A percentile compares a stretch with the other conserved stretches of the same genome.
phyloP scores from a whole-genome alignment of 768 basidiomycete species.

The Suillus discolor region DNA sequence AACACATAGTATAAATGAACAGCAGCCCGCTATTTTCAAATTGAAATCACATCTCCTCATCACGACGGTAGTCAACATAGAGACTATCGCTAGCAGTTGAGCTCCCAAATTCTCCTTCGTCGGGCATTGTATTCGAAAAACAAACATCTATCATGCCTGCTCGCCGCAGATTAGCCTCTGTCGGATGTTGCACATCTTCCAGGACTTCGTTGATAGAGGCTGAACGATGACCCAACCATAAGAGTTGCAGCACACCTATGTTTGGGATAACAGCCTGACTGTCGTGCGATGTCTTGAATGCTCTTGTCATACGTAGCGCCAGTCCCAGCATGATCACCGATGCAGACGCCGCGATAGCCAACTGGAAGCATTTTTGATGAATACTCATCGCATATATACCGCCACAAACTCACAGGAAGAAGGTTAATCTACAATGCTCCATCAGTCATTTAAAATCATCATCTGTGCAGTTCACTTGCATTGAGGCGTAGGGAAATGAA shows the following conservation, averaged over 20 bases:
- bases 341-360: background rate
- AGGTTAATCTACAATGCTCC: background rate
- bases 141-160: constrained; percentile 11
- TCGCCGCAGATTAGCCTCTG: constrained; percentile 3
- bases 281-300: background rate
- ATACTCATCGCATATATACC: too few relatives aligned
- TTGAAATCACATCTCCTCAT: too few relatives aligned
- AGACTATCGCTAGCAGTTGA: background rate
- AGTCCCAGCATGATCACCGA: constrained; percentile 9
- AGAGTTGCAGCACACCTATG: constrained; percentile 8
- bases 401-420: background rate
- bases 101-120: background rate
- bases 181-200: background rate
- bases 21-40: too few relatives aligned
- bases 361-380: background rate
- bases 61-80: background rate
- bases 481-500: background rate
- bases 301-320: background rate
- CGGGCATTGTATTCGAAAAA: background rate
- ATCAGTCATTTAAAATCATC: background rate
- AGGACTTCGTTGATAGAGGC: background rate
- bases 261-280: background rate
- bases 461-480: background rate
- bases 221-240: constrained; percentile 11
- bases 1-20: too few relatives aligned